Evolutionary conservation across 2,329 filamentous ascomycete species (phyloP).

Genomic region (Xylariaceae sp.): DNA sequence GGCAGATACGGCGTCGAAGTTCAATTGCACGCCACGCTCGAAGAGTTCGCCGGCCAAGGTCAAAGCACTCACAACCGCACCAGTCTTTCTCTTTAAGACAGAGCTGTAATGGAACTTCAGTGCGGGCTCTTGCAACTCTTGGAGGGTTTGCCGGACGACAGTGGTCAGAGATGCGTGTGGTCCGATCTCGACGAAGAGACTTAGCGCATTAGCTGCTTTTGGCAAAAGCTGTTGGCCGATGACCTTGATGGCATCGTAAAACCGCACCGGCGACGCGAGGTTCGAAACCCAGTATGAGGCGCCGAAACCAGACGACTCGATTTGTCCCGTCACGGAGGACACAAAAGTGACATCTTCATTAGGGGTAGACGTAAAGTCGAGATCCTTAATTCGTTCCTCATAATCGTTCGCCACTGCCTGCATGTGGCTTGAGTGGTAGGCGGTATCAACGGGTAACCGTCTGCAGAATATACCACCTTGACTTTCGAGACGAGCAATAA

Average conservation of each 20-base stretch:
- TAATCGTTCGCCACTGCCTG: conserved; percentile 8
- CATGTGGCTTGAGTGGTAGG: conserved; percentile 17
- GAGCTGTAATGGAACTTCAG: conserved; percentile 7
- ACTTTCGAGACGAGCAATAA: neutral
- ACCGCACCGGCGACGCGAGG: conserved; percentile 2
- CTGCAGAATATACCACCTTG: conserved; percentile 2
- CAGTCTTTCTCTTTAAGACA: conserved; percentile 2
- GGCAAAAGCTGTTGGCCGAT: neutral
- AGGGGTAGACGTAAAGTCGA: neutral
- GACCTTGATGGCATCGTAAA: conserved; percentile 1
- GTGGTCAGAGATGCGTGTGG: conserved; percentile 6
- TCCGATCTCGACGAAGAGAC: conserved; percentile 8
- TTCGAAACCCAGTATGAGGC: conserved; percentile 8
- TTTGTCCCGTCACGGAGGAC: conserved; percentile 5
- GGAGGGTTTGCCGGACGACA: neutral
- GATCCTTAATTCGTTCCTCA: neutral
- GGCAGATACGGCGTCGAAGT: neutral
- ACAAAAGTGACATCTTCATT: neutral
- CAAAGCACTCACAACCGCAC: conserved; percentile 5
- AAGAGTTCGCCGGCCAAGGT: conserved; percentile 5
- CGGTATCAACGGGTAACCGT: conserved; percentile 5
- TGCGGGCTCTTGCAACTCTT: neutral
- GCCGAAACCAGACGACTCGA: neutral
- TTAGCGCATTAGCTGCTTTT: neutral
- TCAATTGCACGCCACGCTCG: conserved; percentile 1